Evolutionary conservation across 1,139 yeast genomes (phyloP).

Genomic region (Blastobotrys raffinosifermentans): DNA sequence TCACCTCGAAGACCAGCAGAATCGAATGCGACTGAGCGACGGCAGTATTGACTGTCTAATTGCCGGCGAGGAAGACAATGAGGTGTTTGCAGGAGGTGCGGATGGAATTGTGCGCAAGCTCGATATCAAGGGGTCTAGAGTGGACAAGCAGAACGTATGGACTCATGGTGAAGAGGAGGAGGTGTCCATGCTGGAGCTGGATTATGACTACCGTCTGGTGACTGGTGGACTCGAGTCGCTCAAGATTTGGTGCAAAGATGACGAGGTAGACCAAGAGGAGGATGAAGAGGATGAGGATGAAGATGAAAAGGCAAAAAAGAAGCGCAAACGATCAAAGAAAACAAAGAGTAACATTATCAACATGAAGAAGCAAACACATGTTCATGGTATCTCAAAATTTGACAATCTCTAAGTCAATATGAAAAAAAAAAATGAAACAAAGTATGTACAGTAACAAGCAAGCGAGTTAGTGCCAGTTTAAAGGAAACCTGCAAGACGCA

Average conservation of each 20-base stretch:
- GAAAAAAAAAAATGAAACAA: conserved; percentile 4
- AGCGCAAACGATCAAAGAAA: conserved; percentile 18
- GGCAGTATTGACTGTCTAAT: conserved; percentile 76
- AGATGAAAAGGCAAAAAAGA: conserved; percentile 24
- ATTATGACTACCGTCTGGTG: conserved; percentile 67
- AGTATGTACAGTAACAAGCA: not conserved
- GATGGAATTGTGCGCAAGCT: conserved; percentile 73
- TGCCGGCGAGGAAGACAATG: conserved; percentile 68
- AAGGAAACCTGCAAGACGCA: conserved; percentile 39
- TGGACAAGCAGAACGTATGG: conserved; percentile 45
- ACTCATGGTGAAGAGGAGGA: conserved; percentile 59
- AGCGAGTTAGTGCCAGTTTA: not conserved
- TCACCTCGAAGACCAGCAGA: conserved; percentile 61
- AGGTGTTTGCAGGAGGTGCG: conserved; percentile 78
- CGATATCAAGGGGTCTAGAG: conserved; percentile 57
- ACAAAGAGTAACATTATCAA: conserved; percentile 15
- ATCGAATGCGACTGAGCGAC: conserved; percentile 66
- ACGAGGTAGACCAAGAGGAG: conserved; percentile 19
- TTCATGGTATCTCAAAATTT: conserved; percentile 50
- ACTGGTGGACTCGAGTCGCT: conserved; percentile 79
- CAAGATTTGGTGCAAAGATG: conserved; percentile 57
- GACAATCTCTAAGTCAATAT: conserved; percentile 18
- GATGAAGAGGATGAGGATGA: conserved; percentile 25
- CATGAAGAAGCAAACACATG: conserved; percentile 40
- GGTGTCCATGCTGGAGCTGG: conserved; percentile 70